These are phyloP conservation scores for Willaertia magna DNA, from an alignment of 208 protist species.

Conservation along the genomic window DNA sequence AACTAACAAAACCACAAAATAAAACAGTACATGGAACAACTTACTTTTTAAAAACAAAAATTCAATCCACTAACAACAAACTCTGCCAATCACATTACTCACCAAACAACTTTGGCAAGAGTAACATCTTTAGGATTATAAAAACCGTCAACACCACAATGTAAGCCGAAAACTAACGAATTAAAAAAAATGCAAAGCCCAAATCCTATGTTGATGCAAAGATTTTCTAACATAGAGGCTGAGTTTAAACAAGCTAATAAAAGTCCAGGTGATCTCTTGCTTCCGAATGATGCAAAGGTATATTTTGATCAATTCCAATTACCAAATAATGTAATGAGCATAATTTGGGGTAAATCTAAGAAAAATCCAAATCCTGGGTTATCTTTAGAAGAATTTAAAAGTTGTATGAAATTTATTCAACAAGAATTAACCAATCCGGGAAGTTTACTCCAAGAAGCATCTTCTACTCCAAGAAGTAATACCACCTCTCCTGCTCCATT, in stretches of 20 bases:
- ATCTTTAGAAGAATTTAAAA: neutral
- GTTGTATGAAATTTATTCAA: neutral
- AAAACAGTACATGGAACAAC: too few relatives aligned
- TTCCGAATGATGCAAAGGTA: neutral
- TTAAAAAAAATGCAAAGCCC: too few relatives aligned
- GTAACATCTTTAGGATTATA: too few relatives aligned
- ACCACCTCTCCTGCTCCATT: neutral
- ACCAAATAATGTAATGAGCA: neutral
- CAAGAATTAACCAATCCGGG: neutral
- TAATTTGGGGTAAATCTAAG: neutral
- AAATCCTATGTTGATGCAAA: neutral
- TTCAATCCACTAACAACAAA: too few relatives aligned
- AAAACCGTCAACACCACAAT: too few relatives aligned
- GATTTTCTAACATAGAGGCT: neutral
- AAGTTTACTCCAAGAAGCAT: too few relatives aligned
- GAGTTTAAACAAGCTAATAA: neutral
- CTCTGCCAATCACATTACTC: too few relatives aligned
- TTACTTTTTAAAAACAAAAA: too few relatives aligned
- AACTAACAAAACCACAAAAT: too few relatives aligned
- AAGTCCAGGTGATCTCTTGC: neutral
- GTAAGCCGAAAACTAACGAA: too few relatives aligned
- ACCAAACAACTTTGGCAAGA: too few relatives aligned
- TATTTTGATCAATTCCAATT: neutral
- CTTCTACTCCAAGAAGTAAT: neutral
- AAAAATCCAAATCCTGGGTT: neutral